A percentile compares a stretch with the other conserved stretches of the same genome.
These are phyloP conservation scores for Polychaeton citri DNA, from an alignment of 2,329 filamentous ascomycete species.

Conservation along the genomic window DNA sequence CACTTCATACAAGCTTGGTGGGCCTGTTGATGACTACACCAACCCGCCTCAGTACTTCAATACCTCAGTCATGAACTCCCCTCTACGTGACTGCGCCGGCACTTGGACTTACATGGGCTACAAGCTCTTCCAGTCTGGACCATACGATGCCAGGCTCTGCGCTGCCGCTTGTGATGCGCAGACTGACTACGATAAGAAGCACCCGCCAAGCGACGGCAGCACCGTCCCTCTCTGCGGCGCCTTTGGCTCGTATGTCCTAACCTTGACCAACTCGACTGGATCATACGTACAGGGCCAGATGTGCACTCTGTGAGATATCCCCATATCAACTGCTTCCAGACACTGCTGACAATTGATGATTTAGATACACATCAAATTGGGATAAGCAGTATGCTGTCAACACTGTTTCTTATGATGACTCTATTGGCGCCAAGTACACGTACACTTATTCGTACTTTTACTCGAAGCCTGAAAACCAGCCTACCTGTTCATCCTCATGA, in stretches of 20 bases:
- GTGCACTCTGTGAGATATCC: conserved; percentile 3
- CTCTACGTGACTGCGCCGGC: conserved; percentile 17
- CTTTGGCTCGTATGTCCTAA: conserved; percentile 3
- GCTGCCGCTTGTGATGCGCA: conserved; percentile 10
- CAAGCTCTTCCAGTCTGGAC: conserved; percentile 11
- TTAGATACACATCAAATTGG: too few species aligned
- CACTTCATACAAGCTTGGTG: too few species aligned
- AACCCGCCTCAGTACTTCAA: conserved; percentile 16
- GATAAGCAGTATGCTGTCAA: too few species aligned
- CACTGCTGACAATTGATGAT: too few species aligned
- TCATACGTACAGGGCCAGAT: conserved; percentile 3
- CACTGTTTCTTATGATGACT: too few species aligned
- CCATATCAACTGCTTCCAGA: too few species aligned
- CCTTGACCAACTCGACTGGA: conserved; percentile 2
- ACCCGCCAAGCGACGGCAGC: conserved; percentile 4
- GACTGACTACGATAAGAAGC: conserved; percentile 3
- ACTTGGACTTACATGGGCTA: conserved; percentile 14
- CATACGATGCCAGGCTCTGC: conserved; percentile 17
- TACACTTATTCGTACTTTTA: too few species aligned
- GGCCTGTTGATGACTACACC: too few species aligned
- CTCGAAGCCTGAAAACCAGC: too few species aligned
- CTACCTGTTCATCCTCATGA: too few species aligned
- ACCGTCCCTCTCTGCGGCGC: conserved; percentile 3
- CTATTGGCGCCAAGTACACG: too few species aligned
- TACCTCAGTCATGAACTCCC: conserved; percentile 19